Percentiles rank a stretch among this genome's conserved stretches.
Conservation (phyloP, 306 rosid species). For the Inga oerstediana region DNA sequence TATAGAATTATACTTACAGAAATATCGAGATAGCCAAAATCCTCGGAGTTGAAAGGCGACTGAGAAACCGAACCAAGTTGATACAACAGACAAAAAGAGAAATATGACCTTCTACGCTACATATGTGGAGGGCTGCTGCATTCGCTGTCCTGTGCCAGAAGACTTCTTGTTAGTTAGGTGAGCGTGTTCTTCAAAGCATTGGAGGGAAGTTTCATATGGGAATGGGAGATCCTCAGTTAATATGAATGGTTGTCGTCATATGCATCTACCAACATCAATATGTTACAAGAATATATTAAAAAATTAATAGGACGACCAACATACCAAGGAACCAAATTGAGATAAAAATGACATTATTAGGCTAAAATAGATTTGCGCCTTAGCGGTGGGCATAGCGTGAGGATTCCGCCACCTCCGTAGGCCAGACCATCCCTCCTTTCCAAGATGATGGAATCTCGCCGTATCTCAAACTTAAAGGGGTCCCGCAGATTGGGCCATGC, state of each 20-base stretch:
- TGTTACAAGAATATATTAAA: background rate
- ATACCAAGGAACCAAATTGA: background rate
- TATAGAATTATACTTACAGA: slow-evolving; percentile 21
- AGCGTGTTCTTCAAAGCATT: background rate
- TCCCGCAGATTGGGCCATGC: background rate
- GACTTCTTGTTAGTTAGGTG: background rate
- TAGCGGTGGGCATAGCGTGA: background rate
- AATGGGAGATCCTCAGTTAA: background rate
- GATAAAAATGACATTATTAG: too few relatives aligned
- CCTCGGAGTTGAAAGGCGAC: background rate
- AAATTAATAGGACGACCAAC: background rate
- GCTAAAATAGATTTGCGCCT: background rate
- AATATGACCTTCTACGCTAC: background rate
- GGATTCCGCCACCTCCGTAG: background rate
- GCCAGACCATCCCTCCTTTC: background rate
- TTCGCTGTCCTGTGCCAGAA: background rate
- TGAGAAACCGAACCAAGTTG: slow-evolving; percentile 16
- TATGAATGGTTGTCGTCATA: background rate
- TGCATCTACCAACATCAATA: background rate
- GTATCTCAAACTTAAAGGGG: background rate
- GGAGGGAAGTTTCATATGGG: background rate
- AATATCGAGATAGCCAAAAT: background rate
- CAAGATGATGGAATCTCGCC: background rate
- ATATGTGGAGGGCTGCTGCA: background rate
- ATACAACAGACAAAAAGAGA: background rate